These are phyloP conservation scores for Diaporthe longicolla DNA, from an alignment of 2,329 filamentous ascomycete genomes.

Conservation along the genomic window DNA sequence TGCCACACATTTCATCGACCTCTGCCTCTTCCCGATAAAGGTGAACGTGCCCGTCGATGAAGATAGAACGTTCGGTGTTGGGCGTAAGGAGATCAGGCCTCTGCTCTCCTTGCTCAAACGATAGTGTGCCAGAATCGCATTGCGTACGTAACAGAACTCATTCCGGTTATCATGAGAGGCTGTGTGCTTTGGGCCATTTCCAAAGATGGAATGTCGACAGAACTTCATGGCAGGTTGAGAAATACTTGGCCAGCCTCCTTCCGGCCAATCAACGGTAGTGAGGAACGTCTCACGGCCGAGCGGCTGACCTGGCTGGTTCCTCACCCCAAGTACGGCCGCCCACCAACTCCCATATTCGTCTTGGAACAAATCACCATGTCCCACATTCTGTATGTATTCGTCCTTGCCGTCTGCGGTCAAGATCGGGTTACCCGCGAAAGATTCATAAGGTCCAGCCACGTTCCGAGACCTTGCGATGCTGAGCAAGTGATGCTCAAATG, in stretches of 20 bases:
- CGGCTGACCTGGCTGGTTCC: slow-evolving; percentile 3
- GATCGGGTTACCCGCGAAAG: slow-evolving; percentile 59
- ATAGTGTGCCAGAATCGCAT: neutral
- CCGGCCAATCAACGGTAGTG: slow-evolving; percentile 1
- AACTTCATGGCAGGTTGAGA: slow-evolving; percentile 12
- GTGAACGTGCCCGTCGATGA: neutral
- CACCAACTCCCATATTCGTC: slow-evolving; percentile 65
- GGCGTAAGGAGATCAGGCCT: neutral
- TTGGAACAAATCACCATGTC: slow-evolving; percentile 62
- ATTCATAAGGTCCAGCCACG: slow-evolving; percentile 60
- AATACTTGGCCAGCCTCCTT: neutral
- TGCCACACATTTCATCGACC: neutral
- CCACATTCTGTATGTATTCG: slow-evolving; percentile 59
- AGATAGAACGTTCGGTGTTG: neutral
- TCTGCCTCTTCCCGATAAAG: slow-evolving; percentile 3
- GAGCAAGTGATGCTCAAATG: slow-evolving; percentile 56
- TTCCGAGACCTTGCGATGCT: slow-evolving; percentile 58
- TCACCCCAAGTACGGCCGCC: slow-evolving; percentile 48
- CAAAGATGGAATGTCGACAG: neutral
- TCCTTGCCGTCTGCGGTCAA: slow-evolving; percentile 57
- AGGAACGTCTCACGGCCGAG: slow-evolving; percentile 9
- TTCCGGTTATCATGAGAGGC: neutral
- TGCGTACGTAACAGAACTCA: slow-evolving; percentile 5
- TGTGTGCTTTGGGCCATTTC: no score
- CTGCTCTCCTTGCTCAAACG: neutral